These are phyloP conservation scores for Marvania coccoides DNA, from an alignment of 139 green algal genomes.

Conservation along the genomic window DNA sequence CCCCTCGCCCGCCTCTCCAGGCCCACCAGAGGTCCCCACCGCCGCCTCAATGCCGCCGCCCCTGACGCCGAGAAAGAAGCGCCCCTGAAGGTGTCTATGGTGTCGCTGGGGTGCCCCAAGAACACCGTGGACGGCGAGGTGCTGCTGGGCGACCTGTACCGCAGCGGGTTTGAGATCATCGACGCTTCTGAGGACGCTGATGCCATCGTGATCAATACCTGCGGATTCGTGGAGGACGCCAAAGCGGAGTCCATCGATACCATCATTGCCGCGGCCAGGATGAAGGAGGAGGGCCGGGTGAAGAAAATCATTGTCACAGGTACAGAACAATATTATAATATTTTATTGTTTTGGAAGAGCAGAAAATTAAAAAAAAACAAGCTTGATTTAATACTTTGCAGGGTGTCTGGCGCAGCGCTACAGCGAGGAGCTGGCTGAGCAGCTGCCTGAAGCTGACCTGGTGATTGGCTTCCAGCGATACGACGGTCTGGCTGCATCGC, in stretches of 20 bases:
- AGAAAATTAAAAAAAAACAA: too few relatives aligned
- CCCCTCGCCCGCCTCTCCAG: background rate
- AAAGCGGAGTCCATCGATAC: conserved; percentile 80
- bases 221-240: conserved; percentile 84
- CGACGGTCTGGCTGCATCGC: conserved; percentile 30
- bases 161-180: conserved; percentile 58
- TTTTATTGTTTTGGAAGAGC: too few relatives aligned
- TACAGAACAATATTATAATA: too few relatives aligned
- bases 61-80: background rate
- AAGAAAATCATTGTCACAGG: conserved; percentile 73
- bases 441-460: conserved; percentile 80
- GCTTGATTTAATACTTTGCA: too few relatives aligned
- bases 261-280: conserved; percentile 65
- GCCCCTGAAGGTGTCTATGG: conserved; percentile 42
- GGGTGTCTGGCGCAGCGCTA: conserved; percentile 89
- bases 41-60: too few relatives aligned
- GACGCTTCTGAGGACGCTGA: conserved; percentile 62
- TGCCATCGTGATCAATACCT: conserved; percentile 85
- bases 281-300: conserved; percentile 58
- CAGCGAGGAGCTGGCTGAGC: conserved; percentile 46
- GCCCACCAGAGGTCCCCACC: background rate
- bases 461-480: conserved; percentile 79
- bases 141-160: conserved; percentile 74
- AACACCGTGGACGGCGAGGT: conserved; percentile 87
- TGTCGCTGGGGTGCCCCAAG: conserved; percentile 76